Evolutionary conservation across 2,329 filamentous ascomycete genomes (phyloP), one percentile per base, ranked within the genome.

Genomic region (Ophiostoma populinum): DNA sequence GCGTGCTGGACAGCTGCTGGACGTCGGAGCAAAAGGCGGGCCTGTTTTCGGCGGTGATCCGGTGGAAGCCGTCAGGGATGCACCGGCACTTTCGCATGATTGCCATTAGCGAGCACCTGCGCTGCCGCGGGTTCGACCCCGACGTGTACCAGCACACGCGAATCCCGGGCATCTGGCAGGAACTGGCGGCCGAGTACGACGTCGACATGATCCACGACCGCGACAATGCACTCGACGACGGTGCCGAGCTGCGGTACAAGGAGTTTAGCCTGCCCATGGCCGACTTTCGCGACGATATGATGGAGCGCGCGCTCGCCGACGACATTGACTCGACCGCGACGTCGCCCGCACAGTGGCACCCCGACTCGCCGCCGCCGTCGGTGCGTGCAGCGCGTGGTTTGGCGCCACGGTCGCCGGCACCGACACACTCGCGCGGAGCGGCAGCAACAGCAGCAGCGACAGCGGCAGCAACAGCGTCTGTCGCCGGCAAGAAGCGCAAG

Each of bases 31-130:
- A 98, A 55, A 79, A 92, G 45, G 85, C 82, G 1, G 86, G 83
- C 26, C 65, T 98, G 1, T 83, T 93, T 59, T 94, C 94, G 52
- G 83, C 76, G 35, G 78, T 95, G 45, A 86, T 95, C 44, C 70
- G 76, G 51, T 93, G 81, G 79, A 98, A 98, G 53, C 90, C 90
- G n/a, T 87, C 87, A 26, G 87, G 85, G 41, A 80, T 93, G 66
- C 85, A 93, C 59, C 92, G 87, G 53, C 83, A 93, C 55, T 92
- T 93, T 51, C 77, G 82, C 40, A 86, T 94, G 67, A 74, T 93
- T 43, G 75, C 82, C 7, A 82, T 94, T 39, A 78, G 78, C 29
- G 75, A 86, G 46, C 72, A 82, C 46, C 60, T 92, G 41, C 73
- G 77, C 44, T 82, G 80, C 46, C 80, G 86, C 54, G 83, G 83